phyloP scores from a whole-genome alignment of 2,329 filamentous ascomycete species.

The Ophiostoma piceae region DNA sequence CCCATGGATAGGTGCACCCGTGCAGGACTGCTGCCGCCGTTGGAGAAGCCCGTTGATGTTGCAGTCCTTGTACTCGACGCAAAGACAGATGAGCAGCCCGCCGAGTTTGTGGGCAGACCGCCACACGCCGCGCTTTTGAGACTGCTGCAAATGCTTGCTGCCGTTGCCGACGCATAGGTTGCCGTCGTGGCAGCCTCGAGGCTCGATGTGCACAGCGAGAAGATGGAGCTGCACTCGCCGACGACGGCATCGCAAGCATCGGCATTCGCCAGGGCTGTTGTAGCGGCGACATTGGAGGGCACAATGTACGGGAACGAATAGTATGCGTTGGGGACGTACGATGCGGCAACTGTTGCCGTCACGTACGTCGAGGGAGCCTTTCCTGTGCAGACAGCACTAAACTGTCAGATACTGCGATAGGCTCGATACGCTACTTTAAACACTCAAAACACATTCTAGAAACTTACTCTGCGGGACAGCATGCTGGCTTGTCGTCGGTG shows the following conservation, averaged over 20 bases:
- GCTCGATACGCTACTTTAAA: too few relatives aligned
- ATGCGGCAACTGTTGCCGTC: slow-evolving; percentile 38
- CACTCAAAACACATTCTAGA: too few relatives aligned
- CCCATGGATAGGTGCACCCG: not conserved
- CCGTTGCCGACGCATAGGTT: slow-evolving; percentile 16
- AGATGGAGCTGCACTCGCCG: slow-evolving; percentile 49
- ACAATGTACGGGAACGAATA: slow-evolving; percentile 57
- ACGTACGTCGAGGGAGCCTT: slow-evolving; percentile 41
- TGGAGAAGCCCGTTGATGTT: slow-evolving; percentile 13
- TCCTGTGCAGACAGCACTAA: slow-evolving; percentile 52
- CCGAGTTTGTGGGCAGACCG: slow-evolving; percentile 24
- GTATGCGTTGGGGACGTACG: slow-evolving; percentile 53
- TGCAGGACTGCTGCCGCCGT: not conserved
- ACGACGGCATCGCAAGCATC: slow-evolving; percentile 50
- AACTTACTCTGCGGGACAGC: slow-evolving; percentile 49
- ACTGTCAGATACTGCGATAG: slow-evolving; percentile 38
- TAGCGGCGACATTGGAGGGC: slow-evolving; percentile 15
- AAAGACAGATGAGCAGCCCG: slow-evolving; percentile 21
- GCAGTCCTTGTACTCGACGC: slow-evolving; percentile 7
- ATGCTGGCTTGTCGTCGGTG: slow-evolving; percentile 45
- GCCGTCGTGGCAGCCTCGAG: slow-evolving; percentile 38
- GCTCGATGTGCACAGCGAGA: slow-evolving; percentile 48
- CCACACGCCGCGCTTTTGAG: slow-evolving; percentile 26
- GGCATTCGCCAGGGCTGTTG: slow-evolving; percentile 46
- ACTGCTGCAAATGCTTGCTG: slow-evolving; percentile 29